Percentiles rank a stretch among this genome's conserved stretches.
Evolutionary conservation across 2,329 filamentous ascomycete species (phyloP).

Genomic region (Colletotrichum eleusines): DNA sequence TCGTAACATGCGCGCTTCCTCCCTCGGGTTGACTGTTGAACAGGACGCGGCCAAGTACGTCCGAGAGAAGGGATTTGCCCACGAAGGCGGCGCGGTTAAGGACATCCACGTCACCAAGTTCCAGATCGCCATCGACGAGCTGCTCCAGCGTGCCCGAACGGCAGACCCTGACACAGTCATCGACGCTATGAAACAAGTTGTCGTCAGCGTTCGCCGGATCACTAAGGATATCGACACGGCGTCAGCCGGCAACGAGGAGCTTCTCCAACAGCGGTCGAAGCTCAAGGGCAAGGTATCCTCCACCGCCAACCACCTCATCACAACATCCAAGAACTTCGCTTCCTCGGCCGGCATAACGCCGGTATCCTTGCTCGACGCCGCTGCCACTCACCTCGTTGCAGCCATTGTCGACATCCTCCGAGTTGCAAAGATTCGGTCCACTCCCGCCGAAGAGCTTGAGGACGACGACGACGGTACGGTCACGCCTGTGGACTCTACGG

Average conservation of each 20-base stretch:
- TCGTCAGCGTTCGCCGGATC: conserved; percentile 85
- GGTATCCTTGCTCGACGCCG: conserved; percentile 92
- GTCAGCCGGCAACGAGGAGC: conserved; percentile 64
- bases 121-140: conserved; percentile 92
- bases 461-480: conserved; percentile 78
- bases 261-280: conserved; percentile 71
- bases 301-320: conserved; percentile 95
- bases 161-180: conserved; percentile 81
- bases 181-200: conserved; percentile 87
- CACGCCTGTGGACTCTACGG: conserved; percentile 74
- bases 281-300: conserved; percentile 88
- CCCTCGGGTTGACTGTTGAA: conserved; percentile 77
- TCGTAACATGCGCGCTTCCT: conserved; percentile 83
- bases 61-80: conserved; percentile 75
- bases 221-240: conserved; percentile 81
- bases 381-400: conserved; percentile 88
- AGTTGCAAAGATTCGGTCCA: conserved; percentile 84
- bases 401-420: conserved; percentile 89
- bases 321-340: conserved; percentile 92
- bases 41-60: conserved; percentile 77
- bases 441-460: conserved; percentile 80
- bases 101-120: conserved; percentile 96
- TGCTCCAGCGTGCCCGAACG: conserved; percentile 80
- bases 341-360: conserved; percentile 86
- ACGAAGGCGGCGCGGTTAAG: conserved; percentile 82